Conservation (phyloP, 805 yeast species). For the Grigorovia transvaalensis region DNA sequence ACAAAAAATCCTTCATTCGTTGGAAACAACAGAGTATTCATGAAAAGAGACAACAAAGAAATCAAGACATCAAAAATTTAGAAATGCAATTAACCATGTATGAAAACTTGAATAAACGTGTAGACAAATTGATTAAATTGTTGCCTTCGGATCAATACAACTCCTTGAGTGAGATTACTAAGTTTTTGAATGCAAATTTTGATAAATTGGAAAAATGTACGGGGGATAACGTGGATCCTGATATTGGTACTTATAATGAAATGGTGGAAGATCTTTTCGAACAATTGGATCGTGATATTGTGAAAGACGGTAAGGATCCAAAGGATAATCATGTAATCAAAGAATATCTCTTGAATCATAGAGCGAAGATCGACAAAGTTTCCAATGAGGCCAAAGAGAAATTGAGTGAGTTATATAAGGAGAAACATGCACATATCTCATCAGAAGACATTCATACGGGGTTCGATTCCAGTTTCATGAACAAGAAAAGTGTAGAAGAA, state of each 20-base stretch:
- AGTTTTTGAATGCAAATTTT: constrained; percentile 39
- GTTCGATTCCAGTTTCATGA: constrained; percentile 74
- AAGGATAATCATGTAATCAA: constrained; percentile 32
- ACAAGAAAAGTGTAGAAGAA: constrained; percentile 36
- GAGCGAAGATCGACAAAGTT: constrained; percentile 58
- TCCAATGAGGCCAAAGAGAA: constrained; percentile 54
- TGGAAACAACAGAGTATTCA: constrained; percentile 98
- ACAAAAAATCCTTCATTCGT: constrained; percentile 77
- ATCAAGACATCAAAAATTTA: constrained; percentile 64
- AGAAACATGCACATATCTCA: constrained; percentile 65
- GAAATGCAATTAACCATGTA: constrained; percentile 78
- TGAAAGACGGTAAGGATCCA: constrained; percentile 36
- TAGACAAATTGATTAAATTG: constrained; percentile 41
- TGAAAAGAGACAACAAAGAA: constrained; percentile 76
- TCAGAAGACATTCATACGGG: constrained; percentile 90
- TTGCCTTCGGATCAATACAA: constrained; percentile 34
- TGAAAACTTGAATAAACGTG: constrained; percentile 58
- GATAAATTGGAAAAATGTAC: constrained; percentile 49
- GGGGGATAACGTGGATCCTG: constrained; percentile 34
- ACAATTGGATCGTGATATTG: constrained; percentile 58
- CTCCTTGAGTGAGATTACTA: constrained; percentile 26
- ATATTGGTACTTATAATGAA: constrained; percentile 65
- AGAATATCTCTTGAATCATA: constrained; percentile 42
- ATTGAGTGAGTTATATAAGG: constrained; percentile 55
- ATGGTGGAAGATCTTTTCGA: constrained; percentile 84